These are phyloP conservation scores for Brettanomyces naardenensis DNA, from an alignment of 805 yeast genomes.

Conservation along the genomic window DNA sequence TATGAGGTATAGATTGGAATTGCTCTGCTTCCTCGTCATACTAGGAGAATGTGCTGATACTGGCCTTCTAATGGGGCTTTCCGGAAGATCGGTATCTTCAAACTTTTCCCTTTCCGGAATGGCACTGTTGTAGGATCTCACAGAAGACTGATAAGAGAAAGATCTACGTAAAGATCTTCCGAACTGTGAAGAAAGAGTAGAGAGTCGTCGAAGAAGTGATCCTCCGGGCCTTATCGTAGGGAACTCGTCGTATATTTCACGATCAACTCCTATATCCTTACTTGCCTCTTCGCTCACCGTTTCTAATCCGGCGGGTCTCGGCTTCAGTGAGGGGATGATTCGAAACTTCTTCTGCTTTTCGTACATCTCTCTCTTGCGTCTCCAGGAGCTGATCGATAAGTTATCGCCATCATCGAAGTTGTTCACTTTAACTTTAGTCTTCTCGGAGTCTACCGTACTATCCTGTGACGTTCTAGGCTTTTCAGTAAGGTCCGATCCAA, in stretches of 20 bases:
- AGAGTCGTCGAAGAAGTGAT: constrained; percentile 19
- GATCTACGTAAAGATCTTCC: constrained; percentile 20
- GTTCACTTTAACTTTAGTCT: constrained; percentile 13
- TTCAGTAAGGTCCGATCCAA: constrained; percentile 9
- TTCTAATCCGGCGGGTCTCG: too few species aligned
- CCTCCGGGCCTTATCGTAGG: constrained; percentile 2
- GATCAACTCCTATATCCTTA: neutral
- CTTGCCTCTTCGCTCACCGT: neutral
- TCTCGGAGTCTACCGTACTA: constrained; percentile 1
- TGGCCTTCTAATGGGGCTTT: constrained; percentile 1
- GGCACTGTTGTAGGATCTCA: constrained; percentile 10
- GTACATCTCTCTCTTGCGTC: constrained; percentile 39
- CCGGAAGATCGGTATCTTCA: neutral
- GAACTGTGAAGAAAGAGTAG: constrained; percentile 20
- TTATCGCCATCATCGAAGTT: constrained; percentile 32
- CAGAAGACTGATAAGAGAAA: constrained; percentile 24
- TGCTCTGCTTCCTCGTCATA: constrained; percentile 1
- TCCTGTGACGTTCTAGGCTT: constrained; percentile 6
- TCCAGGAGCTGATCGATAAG: constrained; percentile 46
- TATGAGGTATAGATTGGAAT: constrained; percentile 10
- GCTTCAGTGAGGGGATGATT: constrained; percentile 3
- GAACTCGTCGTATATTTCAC: too few species aligned
- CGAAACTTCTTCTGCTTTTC: constrained; percentile 16
- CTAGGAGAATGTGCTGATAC: constrained; percentile 3
- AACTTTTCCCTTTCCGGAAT: neutral